Evolutionary conservation across 352 stramenopile genomes (phyloP).

Genomic region (Globisporangium solare): DNA sequence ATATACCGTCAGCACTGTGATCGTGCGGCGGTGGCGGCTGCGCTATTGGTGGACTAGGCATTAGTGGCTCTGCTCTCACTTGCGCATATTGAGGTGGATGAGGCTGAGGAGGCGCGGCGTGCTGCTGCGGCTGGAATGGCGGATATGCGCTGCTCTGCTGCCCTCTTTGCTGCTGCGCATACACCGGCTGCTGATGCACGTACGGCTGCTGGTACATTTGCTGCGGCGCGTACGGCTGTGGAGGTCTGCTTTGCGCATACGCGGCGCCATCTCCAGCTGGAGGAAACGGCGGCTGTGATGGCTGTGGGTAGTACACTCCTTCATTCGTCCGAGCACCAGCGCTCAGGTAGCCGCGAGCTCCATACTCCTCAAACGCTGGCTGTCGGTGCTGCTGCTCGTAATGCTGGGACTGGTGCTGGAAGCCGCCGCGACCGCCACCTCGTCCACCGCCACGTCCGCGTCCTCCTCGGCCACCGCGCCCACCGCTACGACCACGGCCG

Average conservation of each 20-base stretch:
- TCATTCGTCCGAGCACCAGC: not conserved
- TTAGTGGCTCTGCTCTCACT: too few relatives aligned
- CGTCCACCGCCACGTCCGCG: slow-evolving; percentile 29
- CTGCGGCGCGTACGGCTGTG: slow-evolving; percentile 4
- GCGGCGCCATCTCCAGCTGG: not conserved
- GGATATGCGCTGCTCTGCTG: slow-evolving; percentile 1
- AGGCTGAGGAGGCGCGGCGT: too few relatives aligned
- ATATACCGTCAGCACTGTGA: not conserved
- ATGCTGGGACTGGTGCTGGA: slow-evolving; percentile 7
- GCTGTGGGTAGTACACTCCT: not conserved
- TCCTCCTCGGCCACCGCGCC: slow-evolving; percentile 1
- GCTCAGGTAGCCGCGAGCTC: slow-evolving; percentile 1
- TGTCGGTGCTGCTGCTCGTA: slow-evolving; percentile 8
- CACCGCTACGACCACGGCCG: slow-evolving; percentile 15
- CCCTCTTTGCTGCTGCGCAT: not conserved
- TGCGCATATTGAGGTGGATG: too few relatives aligned
- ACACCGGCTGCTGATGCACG: not conserved
- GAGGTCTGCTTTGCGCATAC: slow-evolving; percentile 3
- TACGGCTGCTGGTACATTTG: slow-evolving; percentile 13
- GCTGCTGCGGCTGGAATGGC: slow-evolving; percentile 2
- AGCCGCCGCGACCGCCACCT: slow-evolving; percentile 22
- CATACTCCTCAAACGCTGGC: slow-evolving; percentile 6
- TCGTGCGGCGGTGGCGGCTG: too few relatives aligned
- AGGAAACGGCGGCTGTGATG: not conserved
- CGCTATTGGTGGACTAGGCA: too few relatives aligned